Evolutionary conservation across 805 yeast genomes (phyloP).

Genomic region (Soucietia sequanensis): DNA sequence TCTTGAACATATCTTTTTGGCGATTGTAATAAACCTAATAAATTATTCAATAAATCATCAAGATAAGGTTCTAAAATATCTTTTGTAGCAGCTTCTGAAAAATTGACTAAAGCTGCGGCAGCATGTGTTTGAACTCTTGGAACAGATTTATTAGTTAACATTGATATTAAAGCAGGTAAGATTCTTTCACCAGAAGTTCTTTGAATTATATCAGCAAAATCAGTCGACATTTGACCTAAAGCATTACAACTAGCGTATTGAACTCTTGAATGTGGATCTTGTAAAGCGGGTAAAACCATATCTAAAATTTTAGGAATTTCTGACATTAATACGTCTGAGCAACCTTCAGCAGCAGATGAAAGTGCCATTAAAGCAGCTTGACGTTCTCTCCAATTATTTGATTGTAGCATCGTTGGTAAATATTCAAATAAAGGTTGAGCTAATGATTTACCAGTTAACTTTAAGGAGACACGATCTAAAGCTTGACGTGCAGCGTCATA

Average conservation of each 20-base stretch:
- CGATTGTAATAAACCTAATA: conserved; percentile 73
- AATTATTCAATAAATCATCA: conserved; percentile 72
- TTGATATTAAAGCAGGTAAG: conserved; percentile 84
- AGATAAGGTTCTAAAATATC: conserved; percentile 90
- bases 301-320: conserved; percentile 83
- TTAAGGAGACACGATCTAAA: conserved; percentile 85
- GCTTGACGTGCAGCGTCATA: conserved; percentile 93
- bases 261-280: conserved; percentile 89
- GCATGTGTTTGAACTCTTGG: conserved; percentile 98
- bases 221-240: conserved; percentile 94
- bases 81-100: conserved; percentile 86
- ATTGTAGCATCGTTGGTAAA: conserved; percentile 77
- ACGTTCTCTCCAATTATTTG: conserved; percentile 87
- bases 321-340: conserved; percentile 79
- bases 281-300: conserved; percentile 79
- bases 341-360: conserved; percentile 96
- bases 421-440: conserved; percentile 86
- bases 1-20: conserved; percentile 95
- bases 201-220: conserved; percentile 88
- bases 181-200: conserved; percentile 74
- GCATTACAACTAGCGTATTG: conserved; percentile 98
- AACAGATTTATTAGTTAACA: conserved; percentile 67
- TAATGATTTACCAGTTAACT: conserved; percentile 76
- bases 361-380: conserved; percentile 97
- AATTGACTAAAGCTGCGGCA: conserved; percentile 96